Evolutionary conservation across 2,329 filamentous ascomycete species (phyloP).

Genomic region (Fusarium subtropicale): DNA sequence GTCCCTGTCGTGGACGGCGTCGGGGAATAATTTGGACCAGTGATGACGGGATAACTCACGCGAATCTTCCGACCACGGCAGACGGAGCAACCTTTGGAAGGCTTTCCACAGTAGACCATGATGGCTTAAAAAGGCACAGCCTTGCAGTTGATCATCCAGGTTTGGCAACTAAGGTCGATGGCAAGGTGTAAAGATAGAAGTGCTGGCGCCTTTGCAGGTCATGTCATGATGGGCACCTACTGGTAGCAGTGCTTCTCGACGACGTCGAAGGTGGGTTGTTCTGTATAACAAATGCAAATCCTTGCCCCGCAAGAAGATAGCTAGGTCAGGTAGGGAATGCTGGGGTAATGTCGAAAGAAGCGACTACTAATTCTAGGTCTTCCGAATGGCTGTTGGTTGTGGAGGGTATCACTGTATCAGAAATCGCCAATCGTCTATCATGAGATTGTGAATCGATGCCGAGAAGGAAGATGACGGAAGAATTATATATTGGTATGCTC

Average conservation of each 20-base stretch:
- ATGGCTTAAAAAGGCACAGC: constrained; percentile 11
- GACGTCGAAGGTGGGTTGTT: constrained; percentile 9
- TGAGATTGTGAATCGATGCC: neutral
- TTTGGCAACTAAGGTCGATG: constrained; percentile 6
- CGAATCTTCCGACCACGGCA: constrained; percentile 68
- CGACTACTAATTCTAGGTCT: neutral
- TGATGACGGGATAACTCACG: constrained; percentile 54
- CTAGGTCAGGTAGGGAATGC: constrained; percentile 2
- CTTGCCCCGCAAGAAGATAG: constrained; percentile 4
- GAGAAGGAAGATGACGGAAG: neutral
- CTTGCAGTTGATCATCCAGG: constrained; percentile 5
- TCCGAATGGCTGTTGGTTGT: neutral
- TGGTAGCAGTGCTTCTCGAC: neutral
- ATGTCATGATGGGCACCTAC: constrained; percentile 38
- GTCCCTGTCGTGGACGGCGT: neutral
- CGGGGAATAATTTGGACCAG: neutral
- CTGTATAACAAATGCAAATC: neutral
- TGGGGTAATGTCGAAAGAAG: neutral
- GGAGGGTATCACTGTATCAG: constrained; percentile 10
- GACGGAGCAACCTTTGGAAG: constrained; percentile 66
- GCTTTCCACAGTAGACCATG: constrained; percentile 70
- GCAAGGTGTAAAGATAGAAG: constrained; percentile 1
- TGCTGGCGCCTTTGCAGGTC: constrained; percentile 29
- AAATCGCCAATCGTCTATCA: constrained; percentile 21
- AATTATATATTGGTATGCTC: neutral